phyloP scores from a whole-genome alignment of 2,329 filamentous ascomycete species.

The Pleurostoma richardsiae region DNA sequence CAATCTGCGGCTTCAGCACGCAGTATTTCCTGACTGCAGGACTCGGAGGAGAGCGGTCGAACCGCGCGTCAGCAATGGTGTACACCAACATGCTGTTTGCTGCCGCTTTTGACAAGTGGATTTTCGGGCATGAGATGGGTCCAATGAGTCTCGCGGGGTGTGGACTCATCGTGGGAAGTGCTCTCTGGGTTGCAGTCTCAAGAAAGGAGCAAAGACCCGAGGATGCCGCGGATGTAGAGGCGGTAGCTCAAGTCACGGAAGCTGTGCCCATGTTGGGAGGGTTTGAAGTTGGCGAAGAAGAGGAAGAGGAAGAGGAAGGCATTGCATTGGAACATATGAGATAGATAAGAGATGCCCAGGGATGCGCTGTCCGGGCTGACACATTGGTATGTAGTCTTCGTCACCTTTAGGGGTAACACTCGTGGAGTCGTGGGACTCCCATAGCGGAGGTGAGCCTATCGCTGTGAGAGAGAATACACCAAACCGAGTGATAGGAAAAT shows the following conservation, averaged over 20 bases:
- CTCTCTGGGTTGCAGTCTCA: conserved; percentile 42
- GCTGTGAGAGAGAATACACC: too few species aligned
- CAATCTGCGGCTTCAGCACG: conserved; percentile 50
- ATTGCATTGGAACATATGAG: conserved; percentile 1
- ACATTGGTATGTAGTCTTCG: too few species aligned
- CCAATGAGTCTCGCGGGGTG: conserved; percentile 44
- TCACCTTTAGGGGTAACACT: too few species aligned
- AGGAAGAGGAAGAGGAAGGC: conserved; percentile 11
- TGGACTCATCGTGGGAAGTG: conserved; percentile 47
- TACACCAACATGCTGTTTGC: conserved; percentile 56
- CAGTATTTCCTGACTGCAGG: conserved; percentile 82
- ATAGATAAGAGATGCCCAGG: not conserved
- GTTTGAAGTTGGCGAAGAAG: conserved; percentile 16
- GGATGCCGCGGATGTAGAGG: conserved; percentile 25
- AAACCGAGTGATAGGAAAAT: too few species aligned
- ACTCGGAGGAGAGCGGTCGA: conserved; percentile 64
- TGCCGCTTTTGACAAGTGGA: conserved; percentile 34
- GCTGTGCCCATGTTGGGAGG: conserved; percentile 33
- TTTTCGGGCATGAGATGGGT: conserved; percentile 48
- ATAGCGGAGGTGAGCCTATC: too few species aligned
- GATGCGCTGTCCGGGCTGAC: not conserved
- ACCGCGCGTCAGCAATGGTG: conserved; percentile 52
- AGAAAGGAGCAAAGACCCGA: conserved; percentile 28
- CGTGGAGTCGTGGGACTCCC: too few species aligned
- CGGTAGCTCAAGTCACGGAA: conserved; percentile 20